Evolutionary conservation across 345 rosid species (phyloP), one percentile per base, ranked within the genome.

Genomic region (Trapa bicornis): DNA sequence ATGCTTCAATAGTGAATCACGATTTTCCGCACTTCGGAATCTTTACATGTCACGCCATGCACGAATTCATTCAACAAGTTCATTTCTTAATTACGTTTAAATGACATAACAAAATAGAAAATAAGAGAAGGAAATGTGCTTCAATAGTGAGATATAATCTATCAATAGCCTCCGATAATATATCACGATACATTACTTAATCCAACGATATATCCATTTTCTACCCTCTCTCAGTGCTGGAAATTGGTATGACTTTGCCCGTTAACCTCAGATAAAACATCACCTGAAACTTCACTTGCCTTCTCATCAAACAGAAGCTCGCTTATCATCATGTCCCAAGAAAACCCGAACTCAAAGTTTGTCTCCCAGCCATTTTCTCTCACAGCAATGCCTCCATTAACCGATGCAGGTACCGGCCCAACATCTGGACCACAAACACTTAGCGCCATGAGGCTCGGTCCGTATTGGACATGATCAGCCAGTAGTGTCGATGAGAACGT

Each of bases 291-390:
- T 65, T 47, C 48, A 8, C n/a, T 52, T 7, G 37, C 60, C 2
- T 17, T 53, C 63, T 70, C 74, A 15, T 68, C 50, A 41, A 72
- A 60, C 72, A 77, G 70, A 63, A 77, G 17, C 38, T 75, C 79
- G 57, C 69, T 69, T 65, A 71, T 36, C 3, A 64, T 29, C 41
- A 67, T 6, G 14, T 78, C 79, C 75, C 72, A 65, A 6, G 65
- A 69, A 61, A 66, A 50, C 58, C 69, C 84, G 32, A 64, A 76
- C 50, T 76, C 62, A 32, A 68, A 65, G 37, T 75, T 77, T 48
- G 68, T 43, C 41, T 17, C 63, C 29, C 29, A 22, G 15, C 63
- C 38, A 9, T 58, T 6, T n/a, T 54, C 60, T 54, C 35, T 12
- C 10, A 22, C 8, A 13, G 12, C 16, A 2, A 22, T 22, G 29